phyloP scores from a whole-genome alignment of 2,329 filamentous ascomycete species.

The Esteya vermicola region DNA sequence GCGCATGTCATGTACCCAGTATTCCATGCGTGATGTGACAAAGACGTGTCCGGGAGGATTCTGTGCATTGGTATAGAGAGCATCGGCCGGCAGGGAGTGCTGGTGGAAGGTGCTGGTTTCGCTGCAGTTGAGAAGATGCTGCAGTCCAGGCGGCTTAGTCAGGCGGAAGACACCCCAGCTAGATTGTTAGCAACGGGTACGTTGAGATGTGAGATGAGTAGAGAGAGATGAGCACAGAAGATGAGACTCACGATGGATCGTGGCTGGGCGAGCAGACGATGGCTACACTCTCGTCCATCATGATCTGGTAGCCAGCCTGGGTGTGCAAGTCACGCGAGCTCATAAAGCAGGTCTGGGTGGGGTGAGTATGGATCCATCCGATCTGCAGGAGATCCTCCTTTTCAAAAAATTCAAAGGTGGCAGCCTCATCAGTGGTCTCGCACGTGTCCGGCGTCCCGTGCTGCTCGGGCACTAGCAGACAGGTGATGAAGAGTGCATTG shows the following conservation, averaged over 20 bases:
- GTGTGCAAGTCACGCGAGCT: conserved; percentile 89
- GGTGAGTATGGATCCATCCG: conserved; percentile 97
- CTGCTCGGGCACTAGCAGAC: conserved; percentile 82
- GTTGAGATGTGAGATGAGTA: neutral
- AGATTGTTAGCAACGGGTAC: too few species aligned
- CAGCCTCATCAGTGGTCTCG: conserved; percentile 77
- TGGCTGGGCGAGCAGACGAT: conserved; percentile 89
- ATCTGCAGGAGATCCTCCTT: conserved; percentile 70
- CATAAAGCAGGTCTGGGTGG: conserved; percentile 95
- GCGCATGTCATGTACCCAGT: conserved; percentile 40
- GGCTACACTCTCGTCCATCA: conserved; percentile 91
- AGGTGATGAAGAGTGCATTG: conserved; percentile 83
- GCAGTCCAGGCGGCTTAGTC: conserved; percentile 82
- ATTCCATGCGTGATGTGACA: conserved; percentile 51
- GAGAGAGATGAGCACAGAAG: neutral
- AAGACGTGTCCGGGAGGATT: conserved; percentile 55
- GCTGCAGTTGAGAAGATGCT: conserved; percentile 67
- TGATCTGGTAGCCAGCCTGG: conserved; percentile 85
- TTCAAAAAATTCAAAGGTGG: conserved; percentile 81
- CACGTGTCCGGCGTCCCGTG: conserved; percentile 84
- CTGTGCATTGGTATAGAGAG: conserved; percentile 65
- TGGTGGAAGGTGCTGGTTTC: conserved; percentile 77
- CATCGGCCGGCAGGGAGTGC: conserved; percentile 34
- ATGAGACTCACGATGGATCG: conserved; percentile 49
- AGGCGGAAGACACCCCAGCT: conserved; percentile 87